Evolutionary conservation across 805 yeast genomes (phyloP), one percentile per base, ranked within the genome.

Genomic region (Candida maris): DNA sequence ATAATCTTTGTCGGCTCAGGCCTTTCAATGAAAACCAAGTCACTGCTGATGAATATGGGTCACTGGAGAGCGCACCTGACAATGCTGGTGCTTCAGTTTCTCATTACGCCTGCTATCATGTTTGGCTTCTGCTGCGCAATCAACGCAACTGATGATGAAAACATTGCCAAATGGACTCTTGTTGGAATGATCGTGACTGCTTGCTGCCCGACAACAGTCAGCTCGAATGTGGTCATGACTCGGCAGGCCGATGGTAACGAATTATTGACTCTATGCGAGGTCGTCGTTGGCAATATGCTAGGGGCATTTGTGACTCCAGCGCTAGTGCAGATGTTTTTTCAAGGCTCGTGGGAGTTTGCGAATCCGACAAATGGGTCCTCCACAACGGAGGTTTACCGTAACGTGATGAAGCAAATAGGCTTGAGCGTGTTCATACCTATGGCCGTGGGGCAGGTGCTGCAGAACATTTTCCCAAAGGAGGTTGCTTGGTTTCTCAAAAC

Each of bases 141-240:
- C 19, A 70, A 71, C 44, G 66, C 65, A 3, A 76, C 93, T 0
- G 42, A 73, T 42, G 71, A 84, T 52, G 57, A 64, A 1, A 55
- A 64, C n/a, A 84, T 87, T 24, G 81, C 79, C 48, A 70, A 74
- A 22, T 86, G 93, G 86, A 72, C 86, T 48, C 64, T 88, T 16
- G 83, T 83, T 10, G 96, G 96, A 1, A 60, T 88, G 40, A 75
- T 88, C 14, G 82, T 86, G 30, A 84, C 95, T 2, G 85, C 85
- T 20, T 75, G 91, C 9, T 85, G 94, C 57, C 96, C 96, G 19
- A 88, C 96, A 6, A 88, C 96, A 0, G 95, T 88, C 14, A 77
- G 89, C 0, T 86, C 96, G 2, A 88, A 88, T 56, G 96, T 88
- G 19, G 89, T 88, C 19, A 88, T 88, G 96, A 88, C 96, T 5